Evolutionary conservation across 2,329 filamentous ascomycete species (phyloP).

Genomic region (Pseudopithomyces chartarum): DNA sequence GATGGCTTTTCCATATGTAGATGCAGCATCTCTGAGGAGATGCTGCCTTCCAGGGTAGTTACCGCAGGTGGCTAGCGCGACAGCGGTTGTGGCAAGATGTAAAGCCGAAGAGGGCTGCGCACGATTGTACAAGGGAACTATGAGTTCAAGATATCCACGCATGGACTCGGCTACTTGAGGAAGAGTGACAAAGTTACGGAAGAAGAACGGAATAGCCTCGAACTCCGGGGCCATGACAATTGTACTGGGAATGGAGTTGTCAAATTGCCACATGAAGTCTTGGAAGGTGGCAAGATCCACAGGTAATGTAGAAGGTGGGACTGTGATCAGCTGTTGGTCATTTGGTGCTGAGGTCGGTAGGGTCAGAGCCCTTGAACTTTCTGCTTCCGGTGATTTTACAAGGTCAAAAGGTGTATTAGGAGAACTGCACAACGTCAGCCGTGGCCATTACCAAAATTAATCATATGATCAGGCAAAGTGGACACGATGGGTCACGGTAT

Average conservation of each 20-base stretch:
- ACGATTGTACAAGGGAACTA: constrained; percentile 45
- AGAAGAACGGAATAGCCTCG: constrained; percentile 49
- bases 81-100: constrained; percentile 46
- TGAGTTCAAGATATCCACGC: constrained; percentile 45
- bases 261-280: constrained; percentile 37
- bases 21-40: constrained; percentile 40
- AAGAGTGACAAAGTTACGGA: constrained; percentile 47
- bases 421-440: constrained; percentile 27
- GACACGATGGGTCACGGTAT: no score
- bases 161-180: constrained; percentile 45
- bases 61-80: constrained; percentile 44
- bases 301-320: constrained; percentile 23
- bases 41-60: constrained; percentile 44
- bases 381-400: constrained; percentile 13
- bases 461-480: no score
- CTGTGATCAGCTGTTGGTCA: constrained; percentile 18
- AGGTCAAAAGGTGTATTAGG: constrained; percentile 24
- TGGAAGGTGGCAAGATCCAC: constrained; percentile 28
- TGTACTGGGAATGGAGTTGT: constrained; percentile 29
- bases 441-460: background rate
- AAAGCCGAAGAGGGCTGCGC: constrained; percentile 42
- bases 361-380: constrained; percentile 9
- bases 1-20: constrained; percentile 45
- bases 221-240: constrained; percentile 40
- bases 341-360: constrained; percentile 6